phyloP scores from a whole-genome alignment of 805 yeast genomes.

The Cyberlindnera mycetangii region DNA sequence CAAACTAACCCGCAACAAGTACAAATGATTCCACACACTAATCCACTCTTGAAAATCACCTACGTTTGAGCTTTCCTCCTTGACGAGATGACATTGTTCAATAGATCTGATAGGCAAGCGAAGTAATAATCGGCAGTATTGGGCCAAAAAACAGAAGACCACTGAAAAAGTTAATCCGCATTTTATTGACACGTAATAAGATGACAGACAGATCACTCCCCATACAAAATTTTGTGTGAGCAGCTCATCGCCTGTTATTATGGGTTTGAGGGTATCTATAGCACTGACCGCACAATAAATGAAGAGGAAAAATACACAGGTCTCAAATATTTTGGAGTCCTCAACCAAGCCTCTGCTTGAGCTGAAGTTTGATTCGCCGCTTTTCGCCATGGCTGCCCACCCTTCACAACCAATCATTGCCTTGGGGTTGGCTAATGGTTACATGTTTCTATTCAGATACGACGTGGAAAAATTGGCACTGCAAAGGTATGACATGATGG shows the following conservation, averaged over 20 bases:
- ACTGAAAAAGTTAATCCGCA: too few species aligned
- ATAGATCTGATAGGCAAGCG: neutral
- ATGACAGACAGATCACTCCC: neutral
- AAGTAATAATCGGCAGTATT: neutral
- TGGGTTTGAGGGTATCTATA: neutral
- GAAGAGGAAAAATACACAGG: constrained; percentile 19
- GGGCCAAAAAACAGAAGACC: constrained; percentile 1
- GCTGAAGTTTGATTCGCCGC: constrained; percentile 48
- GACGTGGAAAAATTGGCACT: constrained; percentile 45
- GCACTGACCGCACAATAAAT: constrained; percentile 10
- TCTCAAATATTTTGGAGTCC: constrained; percentile 20
- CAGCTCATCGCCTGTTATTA: neutral
- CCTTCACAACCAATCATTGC: constrained; percentile 64
- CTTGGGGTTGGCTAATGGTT: constrained; percentile 82
- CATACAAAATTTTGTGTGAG: neutral
- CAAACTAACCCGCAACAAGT: too few species aligned
- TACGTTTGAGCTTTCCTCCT: constrained; percentile 94
- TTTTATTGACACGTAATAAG: neutral
- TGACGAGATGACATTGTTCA: constrained; percentile 85
- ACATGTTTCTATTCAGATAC: constrained; percentile 60
- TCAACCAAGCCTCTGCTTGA: constrained; percentile 33
- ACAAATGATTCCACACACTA: too few species aligned
- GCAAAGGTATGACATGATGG: constrained; percentile 25
- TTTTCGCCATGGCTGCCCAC: constrained; percentile 78
- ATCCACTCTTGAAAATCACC: constrained; percentile 23